phyloP scores from a whole-genome alignment of 768 basidiomycete species.

The Clavulina sp. region DNA sequence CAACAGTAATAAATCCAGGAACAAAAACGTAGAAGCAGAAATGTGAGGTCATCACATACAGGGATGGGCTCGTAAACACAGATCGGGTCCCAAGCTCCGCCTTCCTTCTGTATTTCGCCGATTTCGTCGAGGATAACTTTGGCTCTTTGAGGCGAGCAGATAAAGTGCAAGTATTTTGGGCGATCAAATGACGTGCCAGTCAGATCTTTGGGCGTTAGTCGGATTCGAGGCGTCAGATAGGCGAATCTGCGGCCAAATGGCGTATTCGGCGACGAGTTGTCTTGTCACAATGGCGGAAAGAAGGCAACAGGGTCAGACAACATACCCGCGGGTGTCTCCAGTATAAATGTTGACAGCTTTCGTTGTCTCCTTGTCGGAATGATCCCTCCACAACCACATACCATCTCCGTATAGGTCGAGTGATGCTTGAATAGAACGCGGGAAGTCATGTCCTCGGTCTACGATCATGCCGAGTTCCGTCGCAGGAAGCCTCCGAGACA shows the following conservation, averaged over 20 bases:
- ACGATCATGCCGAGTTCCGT: conserved; percentile 62
- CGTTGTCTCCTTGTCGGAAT: conserved; percentile 39
- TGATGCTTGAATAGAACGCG: conserved; percentile 32
- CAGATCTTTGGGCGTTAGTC: conserved; percentile 56
- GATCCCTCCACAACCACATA: conserved; percentile 64
- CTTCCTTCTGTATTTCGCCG: conserved; percentile 20
- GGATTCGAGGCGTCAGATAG: conserved; percentile 55
- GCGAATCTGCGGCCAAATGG: conserved; percentile 65
- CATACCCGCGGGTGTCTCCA: conserved; percentile 56
- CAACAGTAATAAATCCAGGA: too few relatives aligned
- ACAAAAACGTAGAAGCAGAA: neutral
- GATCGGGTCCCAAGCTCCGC: conserved; percentile 39
- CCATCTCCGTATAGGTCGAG: conserved; percentile 47
- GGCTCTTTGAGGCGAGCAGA: conserved; percentile 67
- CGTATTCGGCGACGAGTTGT: too few relatives aligned
- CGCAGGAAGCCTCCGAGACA: conserved; percentile 39
- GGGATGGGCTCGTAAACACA: conserved; percentile 79
- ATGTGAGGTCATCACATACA: conserved; percentile 26
- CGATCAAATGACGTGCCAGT: conserved; percentile 29
- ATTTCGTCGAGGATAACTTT: conserved; percentile 48
- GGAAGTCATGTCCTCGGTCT: conserved; percentile 67
- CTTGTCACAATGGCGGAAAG: too few relatives aligned
- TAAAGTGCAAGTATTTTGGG: conserved; percentile 53
- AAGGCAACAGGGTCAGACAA: conserved; percentile 1
- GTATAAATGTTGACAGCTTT: conserved; percentile 55